These are phyloP conservation scores for Pythium pectinolyticum DNA, from an alignment of 352 stramenopile genomes.

Conservation along the genomic window DNA sequence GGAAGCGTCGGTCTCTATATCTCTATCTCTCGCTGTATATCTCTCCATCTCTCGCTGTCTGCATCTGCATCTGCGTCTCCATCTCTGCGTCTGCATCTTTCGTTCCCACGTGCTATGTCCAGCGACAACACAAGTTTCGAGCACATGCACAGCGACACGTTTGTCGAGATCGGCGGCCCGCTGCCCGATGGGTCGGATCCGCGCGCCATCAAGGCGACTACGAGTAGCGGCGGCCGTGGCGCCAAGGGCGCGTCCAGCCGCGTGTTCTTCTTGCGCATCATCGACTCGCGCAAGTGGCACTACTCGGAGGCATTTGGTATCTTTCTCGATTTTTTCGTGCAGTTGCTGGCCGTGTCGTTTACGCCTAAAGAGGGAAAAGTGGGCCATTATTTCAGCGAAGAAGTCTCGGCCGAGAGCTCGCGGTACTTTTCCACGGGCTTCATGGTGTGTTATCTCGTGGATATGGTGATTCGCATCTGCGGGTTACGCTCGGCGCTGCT, in stretches of 20 bases:
- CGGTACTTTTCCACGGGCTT: conserved; percentile 73
- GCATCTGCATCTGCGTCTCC: no score
- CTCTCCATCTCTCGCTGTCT: background rate
- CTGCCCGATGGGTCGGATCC: conserved; percentile 71
- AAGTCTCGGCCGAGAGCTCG: conserved; percentile 66
- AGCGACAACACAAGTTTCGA: conserved; percentile 52
- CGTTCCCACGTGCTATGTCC: background rate
- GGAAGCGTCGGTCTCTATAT: background rate
- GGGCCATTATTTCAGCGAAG: conserved; percentile 47
- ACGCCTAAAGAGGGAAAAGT: conserved; percentile 39
- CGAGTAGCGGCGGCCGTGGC: conserved; percentile 27
- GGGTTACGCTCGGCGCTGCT: conserved; percentile 73
- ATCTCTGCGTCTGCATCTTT: background rate
- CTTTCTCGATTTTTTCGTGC: conserved; percentile 86
- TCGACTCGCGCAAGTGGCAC: conserved; percentile 89
- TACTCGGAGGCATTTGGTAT: conserved; percentile 85
- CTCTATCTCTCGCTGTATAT: background rate
- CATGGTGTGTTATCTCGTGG: conserved; percentile 82
- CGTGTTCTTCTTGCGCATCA: conserved; percentile 79
- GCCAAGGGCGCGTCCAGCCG: conserved; percentile 39
- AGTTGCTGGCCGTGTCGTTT: conserved; percentile 82
- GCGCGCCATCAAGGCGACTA: conserved; percentile 57
- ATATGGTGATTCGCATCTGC: conserved; percentile 80
- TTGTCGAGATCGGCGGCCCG: conserved; percentile 81
- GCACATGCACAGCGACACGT: conserved; percentile 46